Base-by-base conservation (phyloP, 139 green algal species). In the Auxenochlorella protothecoides region DNA sequence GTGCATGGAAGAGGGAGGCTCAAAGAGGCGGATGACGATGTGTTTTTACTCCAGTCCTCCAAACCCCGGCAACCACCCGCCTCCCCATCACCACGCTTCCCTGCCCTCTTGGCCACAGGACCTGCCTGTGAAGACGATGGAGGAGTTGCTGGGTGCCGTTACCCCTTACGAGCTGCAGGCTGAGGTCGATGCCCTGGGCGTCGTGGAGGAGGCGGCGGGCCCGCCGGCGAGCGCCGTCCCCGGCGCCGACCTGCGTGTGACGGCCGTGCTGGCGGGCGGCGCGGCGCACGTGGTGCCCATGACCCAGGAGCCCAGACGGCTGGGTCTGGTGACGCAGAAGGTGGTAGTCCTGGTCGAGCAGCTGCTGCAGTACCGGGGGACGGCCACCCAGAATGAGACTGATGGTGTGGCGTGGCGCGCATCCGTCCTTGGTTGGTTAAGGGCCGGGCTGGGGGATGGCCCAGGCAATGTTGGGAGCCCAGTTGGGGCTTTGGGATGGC, bases 311-410 rank as follows among this genome's bases (percentile, higher is more conserved):
- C 27, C 27, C 27, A 44, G 27, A 44, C 27, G 27, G 27, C 27
- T 44, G 27, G 27, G 27, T 44, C 65, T 85, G 66, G 67, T 80
- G 3, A 72, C 76, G 2, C 70, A 71, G 53, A 85, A 85, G 62
- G 63, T 80, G 0, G 55, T 59, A 10, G 13, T 55, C 2, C 59
- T 84, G 53, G 70, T 70, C 53, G 57, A 68, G 4, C 13, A 75
- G 55, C 70, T 85, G 56, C 78, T 83, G 65, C 63, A 63, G 14
- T 83, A 78, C 63, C 77, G 74, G 27, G 27, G 27, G 27, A 44
- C 27, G 27, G 27, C 1, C 27, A 44, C 27, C 27, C 27, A 44
- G 27, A 44, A 44, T 44, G 27, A 44, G 27, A 44, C 27, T 44
- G 27, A 44, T 44, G 27, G 27, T 44, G 27, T 44, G 27, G 27